Conservation (phyloP, 2,329 filamentous ascomycete species). For the Colletotrichum sp. region DNA sequence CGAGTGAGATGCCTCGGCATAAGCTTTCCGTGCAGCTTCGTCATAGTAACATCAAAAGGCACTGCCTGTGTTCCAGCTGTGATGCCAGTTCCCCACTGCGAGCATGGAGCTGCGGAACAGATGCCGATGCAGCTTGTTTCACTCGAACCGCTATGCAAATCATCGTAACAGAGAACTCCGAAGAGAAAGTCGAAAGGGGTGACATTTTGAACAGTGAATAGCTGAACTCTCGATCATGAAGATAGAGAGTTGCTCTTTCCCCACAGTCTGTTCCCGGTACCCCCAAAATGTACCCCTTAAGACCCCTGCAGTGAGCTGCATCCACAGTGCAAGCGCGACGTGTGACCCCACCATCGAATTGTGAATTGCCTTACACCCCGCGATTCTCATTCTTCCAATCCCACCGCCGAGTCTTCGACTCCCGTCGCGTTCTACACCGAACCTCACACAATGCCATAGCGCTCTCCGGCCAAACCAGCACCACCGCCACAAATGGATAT, state of each 20-base stretch:
- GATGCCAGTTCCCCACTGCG: background rate
- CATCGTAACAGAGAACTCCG: background rate
- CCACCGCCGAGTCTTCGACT: background rate
- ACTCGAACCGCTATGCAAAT: background rate
- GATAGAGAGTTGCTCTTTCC: background rate
- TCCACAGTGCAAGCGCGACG: background rate
- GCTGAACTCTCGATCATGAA: background rate
- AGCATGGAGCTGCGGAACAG: background rate
- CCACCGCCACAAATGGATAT: slow-evolving; percentile 69
- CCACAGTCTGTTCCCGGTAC: too few relatives aligned
- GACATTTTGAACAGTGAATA: background rate
- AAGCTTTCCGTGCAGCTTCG: background rate
- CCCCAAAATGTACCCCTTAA: background rate
- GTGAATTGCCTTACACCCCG: background rate
- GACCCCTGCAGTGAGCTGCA: background rate
- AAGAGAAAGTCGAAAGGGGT: background rate
- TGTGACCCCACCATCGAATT: slow-evolving; percentile 14
- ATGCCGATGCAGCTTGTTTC: background rate
- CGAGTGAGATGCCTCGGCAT: slow-evolving; percentile 1
- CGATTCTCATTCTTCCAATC: background rate
- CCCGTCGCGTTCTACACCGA: background rate
- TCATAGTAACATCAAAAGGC: background rate
- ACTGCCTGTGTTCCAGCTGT: background rate
- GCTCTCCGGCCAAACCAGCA: background rate
- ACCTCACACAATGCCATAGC: slow-evolving; percentile 1